Evolutionary conservation across 2,329 filamentous ascomycete species (phyloP).

Genomic region (Plectosphaerella sp.): DNA sequence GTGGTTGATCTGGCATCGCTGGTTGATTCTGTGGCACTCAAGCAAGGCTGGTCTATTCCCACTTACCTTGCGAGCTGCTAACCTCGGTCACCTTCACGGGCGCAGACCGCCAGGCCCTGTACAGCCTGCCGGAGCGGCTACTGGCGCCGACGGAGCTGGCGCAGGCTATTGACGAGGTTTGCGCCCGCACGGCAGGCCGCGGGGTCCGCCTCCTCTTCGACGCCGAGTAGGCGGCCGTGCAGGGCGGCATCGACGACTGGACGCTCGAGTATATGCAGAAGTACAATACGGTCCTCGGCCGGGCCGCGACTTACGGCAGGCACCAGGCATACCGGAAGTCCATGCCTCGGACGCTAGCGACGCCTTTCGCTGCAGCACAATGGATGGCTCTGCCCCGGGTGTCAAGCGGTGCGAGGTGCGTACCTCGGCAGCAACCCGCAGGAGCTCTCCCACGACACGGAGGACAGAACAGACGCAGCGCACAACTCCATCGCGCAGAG

Average conservation of each 20-base stretch:
- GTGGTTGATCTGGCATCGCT: conserved; percentile 66
- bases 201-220: conserved; percentile 76
- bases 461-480: conserved; percentile 63
- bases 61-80: background rate
- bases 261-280: conserved; percentile 70
- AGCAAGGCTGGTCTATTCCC: conserved; percentile 31
- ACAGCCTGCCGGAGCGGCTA: conserved; percentile 57
- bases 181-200: conserved; percentile 63
- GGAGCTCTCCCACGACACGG: conserved; percentile 66
- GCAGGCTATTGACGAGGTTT: conserved; percentile 69
- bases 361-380: conserved; percentile 55
- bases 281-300: conserved; percentile 61
- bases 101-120: conserved; percentile 69
- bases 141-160: conserved; percentile 61
- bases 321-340: conserved; percentile 75
- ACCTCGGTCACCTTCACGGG: conserved; percentile 62
- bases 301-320: conserved; percentile 72
- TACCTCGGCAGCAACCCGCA: conserved; percentile 69
- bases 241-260: conserved; percentile 78
- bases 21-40: conserved; percentile 63
- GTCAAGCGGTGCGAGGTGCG: conserved; percentile 71
- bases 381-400: conserved; percentile 61
- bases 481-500: conserved; percentile 70
- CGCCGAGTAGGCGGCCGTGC: conserved; percentile 76
- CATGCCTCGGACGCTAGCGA: conserved; percentile 49